Evolutionary conservation across 306 rosid species (phyloP).

Genomic region (Castanea mollissima): DNA sequence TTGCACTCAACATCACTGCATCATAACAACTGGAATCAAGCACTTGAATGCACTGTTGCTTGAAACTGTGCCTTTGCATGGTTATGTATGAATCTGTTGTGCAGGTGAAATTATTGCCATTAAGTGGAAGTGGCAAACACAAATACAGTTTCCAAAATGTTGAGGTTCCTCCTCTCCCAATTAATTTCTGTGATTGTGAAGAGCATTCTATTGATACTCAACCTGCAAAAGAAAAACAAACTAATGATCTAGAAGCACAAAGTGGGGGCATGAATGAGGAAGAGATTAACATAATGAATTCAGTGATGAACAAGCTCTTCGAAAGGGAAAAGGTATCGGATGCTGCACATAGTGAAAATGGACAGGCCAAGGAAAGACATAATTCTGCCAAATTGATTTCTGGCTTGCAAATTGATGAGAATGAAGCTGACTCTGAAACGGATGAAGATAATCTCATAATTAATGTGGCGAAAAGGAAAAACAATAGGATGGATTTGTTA

Average conservation of each 20-base stretch:
- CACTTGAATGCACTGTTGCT: not conserved
- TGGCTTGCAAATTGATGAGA: slow-evolving; percentile 28
- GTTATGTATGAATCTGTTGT: slow-evolving; percentile 3
- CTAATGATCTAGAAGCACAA: slow-evolving; percentile 25
- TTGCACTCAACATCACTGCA: not conserved
- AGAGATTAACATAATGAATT: slow-evolving; percentile 69
- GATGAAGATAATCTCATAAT: slow-evolving; percentile 76
- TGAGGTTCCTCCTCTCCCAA: slow-evolving; percentile 64
- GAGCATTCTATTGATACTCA: slow-evolving; percentile 57
- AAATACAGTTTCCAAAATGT: slow-evolving; percentile 84
- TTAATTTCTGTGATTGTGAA: slow-evolving; percentile 90
- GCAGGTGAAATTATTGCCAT: slow-evolving; percentile 84
- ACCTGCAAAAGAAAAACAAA: slow-evolving; percentile 22
- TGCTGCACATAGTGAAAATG: slow-evolving; percentile 14
- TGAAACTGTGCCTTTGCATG: not conserved
- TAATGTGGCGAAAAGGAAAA: slow-evolving; percentile 47
- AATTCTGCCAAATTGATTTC: slow-evolving; percentile 21
- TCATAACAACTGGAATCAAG: not conserved
- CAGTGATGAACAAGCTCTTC: slow-evolving; percentile 67
- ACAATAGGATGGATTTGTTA: slow-evolving; percentile 14
- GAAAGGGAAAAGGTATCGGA: slow-evolving; percentile 40
- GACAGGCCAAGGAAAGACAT: slow-evolving; percentile 8
- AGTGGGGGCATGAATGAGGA: slow-evolving; percentile 54
- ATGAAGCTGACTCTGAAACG: slow-evolving; percentile 39
- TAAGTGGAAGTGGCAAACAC: slow-evolving; percentile 89